phyloP scores from a whole-genome alignment of 2,329 filamentous ascomycete species.

The Cyphellophora attinorum region DNA sequence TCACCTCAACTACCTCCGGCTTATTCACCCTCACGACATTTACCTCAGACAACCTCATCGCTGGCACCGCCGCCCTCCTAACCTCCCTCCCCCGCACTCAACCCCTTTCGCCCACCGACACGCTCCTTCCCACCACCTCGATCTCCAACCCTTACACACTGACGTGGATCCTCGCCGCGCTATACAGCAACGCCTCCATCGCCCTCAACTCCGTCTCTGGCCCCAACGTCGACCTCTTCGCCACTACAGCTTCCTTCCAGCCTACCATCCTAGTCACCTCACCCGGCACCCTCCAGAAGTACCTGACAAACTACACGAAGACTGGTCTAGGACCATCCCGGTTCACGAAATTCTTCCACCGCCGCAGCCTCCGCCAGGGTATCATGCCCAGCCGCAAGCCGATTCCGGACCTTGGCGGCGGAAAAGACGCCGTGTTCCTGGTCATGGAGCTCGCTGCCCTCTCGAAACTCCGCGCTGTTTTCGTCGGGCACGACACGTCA shows the following conservation, averaged over 20 bases:
- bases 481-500: constrained; percentile 64
- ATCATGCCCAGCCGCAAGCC: constrained; percentile 38
- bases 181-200: constrained; percentile 76
- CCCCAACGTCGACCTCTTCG: constrained; percentile 61
- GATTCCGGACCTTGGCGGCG: constrained; percentile 43
- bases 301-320: constrained; percentile 49
- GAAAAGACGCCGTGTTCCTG: constrained; percentile 42
- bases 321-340: constrained; percentile 25
- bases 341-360: constrained; percentile 46
- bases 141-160: constrained; percentile 73
- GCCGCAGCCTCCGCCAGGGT: constrained; percentile 43
- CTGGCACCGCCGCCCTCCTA: constrained; percentile 71
- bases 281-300: constrained; percentile 50
- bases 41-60: constrained; percentile 73
- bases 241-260: constrained; percentile 60
- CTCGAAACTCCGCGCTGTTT: constrained; percentile 71
- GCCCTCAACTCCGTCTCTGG: constrained; percentile 83
- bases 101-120: constrained; percentile 62
- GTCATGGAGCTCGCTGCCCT: constrained; percentile 32
- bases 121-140: constrained; percentile 76
- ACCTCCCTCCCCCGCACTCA: constrained; percentile 66
- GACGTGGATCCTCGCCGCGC: constrained; percentile 66
- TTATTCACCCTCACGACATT: constrained; percentile 69
- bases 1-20: constrained; percentile 30
- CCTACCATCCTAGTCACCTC: constrained; percentile 56